Evolutionary conservation across 176 grass and related monocot genomes (phyloP), one percentile per base, ranked within the genome.

Genomic region (Triticum monococcum): DNA sequence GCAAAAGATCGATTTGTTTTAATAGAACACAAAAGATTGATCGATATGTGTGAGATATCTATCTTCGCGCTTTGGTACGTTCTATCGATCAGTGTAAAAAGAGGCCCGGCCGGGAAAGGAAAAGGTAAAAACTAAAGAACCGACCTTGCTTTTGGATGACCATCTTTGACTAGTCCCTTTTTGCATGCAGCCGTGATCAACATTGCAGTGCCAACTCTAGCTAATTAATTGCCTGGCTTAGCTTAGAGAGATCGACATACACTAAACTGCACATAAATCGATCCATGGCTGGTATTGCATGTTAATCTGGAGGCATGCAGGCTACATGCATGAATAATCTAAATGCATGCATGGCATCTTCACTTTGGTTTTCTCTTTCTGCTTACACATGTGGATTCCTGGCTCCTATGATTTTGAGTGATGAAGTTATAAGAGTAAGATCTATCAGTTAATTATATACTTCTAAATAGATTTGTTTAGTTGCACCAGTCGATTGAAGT

Each of bases 41-140:
- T 85, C 84, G 59, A 66, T 72, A 24, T 76, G 56, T 76, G 59
- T 75, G 77, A 71, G 84, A 26, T 75, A 28, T 74, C 75, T 77
- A 69, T 87, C 68, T 62, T 80, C 69, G 76, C 36, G 70, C 81
- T 80, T 77, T 77, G 14, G 86, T 88, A 91, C 86, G 81, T 85
- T 81, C 89, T 80, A 79, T 79, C 67, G 25, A 75, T 23, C 89
- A 88, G 86, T 85, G 89, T 77, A 85, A 91, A 91, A 91, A 30
- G 82, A 81, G 12, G 71, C 2, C 54, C 54, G 54, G 54, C 54
- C 54, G 89, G 10, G 68, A 85, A 85, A 84, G 86, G 36, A 30
- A 91, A 91, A 81, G 82, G 78, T 71, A n/a, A 78, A 81, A 81
- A 16, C 35, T 81, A 91, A 88, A 91, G 89, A 87, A 31, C 78